Evolutionary conservation across 2,329 filamentous ascomycete species (phyloP).

Genomic region (Penicillium sclerotiorum): DNA sequence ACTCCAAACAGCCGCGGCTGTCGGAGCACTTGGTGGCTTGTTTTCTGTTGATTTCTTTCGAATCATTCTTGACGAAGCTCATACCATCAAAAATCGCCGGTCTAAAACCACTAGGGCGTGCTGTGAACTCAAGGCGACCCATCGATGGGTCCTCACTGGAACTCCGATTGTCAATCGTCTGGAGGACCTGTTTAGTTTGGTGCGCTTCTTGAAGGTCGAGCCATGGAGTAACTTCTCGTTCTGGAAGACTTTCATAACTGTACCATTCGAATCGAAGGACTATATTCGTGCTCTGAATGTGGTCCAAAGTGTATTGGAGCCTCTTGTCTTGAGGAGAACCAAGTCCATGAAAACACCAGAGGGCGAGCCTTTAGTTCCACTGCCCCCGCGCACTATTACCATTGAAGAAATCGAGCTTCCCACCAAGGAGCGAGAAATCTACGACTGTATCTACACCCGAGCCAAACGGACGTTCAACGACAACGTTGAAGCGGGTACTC

Average conservation of each 20-base stretch:
- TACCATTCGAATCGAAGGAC: constrained; percentile 94
- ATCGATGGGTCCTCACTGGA: constrained; percentile 91
- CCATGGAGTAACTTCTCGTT: constrained; percentile 99
- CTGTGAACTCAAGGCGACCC: constrained; percentile 81
- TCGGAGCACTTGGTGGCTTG: constrained; percentile 71
- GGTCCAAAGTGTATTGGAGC: constrained; percentile 94
- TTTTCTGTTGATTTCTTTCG: constrained; percentile 96
- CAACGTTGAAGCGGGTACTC: constrained; percentile 86
- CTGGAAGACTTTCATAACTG: constrained; percentile 98
- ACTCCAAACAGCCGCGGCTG: constrained; percentile 56
- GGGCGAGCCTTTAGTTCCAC: constrained; percentile 75
- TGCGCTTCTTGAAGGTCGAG: constrained; percentile 89
- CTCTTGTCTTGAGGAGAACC: constrained; percentile 89
- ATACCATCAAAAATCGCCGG: constrained; percentile 85
- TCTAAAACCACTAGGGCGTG: constrained; percentile 96
- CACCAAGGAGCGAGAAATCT: constrained; percentile 82
- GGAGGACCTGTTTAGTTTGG: constrained; percentile 90
- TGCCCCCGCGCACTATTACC: constrained; percentile 79
- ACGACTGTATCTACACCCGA: constrained; percentile 82
- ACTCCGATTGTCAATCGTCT: constrained; percentile 96
- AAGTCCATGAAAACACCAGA: constrained; percentile 98
- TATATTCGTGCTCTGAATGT: constrained; percentile 93
- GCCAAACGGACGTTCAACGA: constrained; percentile 82
- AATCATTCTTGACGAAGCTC: constrained; percentile 91
- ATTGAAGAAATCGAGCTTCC: constrained; percentile 88